Conservation (phyloP, 2,329 filamentous ascomycete genomes). For the Colletotrichum eleusines region DNA sequence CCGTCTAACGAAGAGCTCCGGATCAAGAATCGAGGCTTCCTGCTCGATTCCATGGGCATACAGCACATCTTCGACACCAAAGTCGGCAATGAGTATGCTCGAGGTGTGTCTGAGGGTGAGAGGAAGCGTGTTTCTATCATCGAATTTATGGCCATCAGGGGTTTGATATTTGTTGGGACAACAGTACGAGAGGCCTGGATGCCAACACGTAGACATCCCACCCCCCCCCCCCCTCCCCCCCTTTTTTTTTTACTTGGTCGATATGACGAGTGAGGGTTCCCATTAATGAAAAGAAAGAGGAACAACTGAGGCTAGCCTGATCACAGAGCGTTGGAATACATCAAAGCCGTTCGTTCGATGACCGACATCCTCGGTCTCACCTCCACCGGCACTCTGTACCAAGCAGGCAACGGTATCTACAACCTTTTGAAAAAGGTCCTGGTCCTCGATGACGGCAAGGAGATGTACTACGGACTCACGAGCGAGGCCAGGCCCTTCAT, state of each 20-base stretch:
- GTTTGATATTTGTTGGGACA: conserved; percentile 76
- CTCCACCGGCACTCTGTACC: conserved; percentile 75
- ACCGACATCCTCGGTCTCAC: conserved; percentile 71
- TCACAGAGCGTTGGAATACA: conserved; percentile 66
- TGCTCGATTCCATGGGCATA: conserved; percentile 69
- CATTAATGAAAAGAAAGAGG: too few relatives aligned
- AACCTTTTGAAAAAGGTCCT: conserved; percentile 78
- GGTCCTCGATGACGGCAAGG: conserved; percentile 73
- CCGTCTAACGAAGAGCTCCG: conserved; percentile 60
- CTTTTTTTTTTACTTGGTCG: neutral
- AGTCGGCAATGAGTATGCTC: conserved; percentile 74
- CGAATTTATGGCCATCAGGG: conserved; percentile 70
- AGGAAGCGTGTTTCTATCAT: conserved; percentile 77
- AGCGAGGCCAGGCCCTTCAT: conserved; percentile 72
- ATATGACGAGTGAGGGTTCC: neutral
- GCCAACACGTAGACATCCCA: conserved; percentile 64
- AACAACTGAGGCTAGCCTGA: conserved; percentile 14
- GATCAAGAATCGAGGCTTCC: conserved; percentile 62
- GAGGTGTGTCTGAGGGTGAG: conserved; percentile 77
- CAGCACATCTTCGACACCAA: conserved; percentile 73
- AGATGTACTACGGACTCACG: conserved; percentile 74
- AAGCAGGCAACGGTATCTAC: conserved; percentile 78
- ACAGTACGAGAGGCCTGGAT: conserved; percentile 74
- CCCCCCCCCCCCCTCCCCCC: too few relatives aligned
- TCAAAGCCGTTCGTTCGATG: conserved; percentile 71